Evolutionary conservation across 2,329 filamentous ascomycete species (phyloP).

Genomic region (Beauveria sp.): DNA sequence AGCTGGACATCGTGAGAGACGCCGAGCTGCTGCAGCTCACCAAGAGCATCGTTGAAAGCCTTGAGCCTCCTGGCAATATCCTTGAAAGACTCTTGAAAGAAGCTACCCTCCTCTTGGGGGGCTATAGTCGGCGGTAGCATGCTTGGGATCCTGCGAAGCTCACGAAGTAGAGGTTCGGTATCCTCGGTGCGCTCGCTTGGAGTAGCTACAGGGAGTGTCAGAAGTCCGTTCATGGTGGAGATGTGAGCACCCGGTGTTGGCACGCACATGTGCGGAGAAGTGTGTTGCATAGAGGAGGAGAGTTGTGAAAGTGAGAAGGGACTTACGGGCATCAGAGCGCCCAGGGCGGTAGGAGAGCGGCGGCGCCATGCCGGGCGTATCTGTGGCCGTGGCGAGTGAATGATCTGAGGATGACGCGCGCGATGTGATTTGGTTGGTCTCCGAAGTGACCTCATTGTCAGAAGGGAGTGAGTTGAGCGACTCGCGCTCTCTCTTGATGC

Average conservation of each 20-base stretch:
- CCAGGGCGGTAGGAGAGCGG: slow-evolving; percentile 18
- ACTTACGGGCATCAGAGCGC: slow-evolving; percentile 34
- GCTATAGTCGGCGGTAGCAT: slow-evolving; percentile 16
- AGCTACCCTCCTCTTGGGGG: slow-evolving; percentile 28
- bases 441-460: slow-evolving; percentile 1
- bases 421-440: background rate
- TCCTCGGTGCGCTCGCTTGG: slow-evolving; percentile 28
- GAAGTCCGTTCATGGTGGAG: background rate
- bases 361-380: background rate
- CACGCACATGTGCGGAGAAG: background rate
- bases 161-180: slow-evolving; percentile 30
- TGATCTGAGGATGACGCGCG: background rate
- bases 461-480: slow-evolving; percentile 8
- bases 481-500: slow-evolving; percentile 10
- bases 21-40: slow-evolving; percentile 62
- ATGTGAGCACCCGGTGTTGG: background rate
- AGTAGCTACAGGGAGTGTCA: slow-evolving; percentile 21
- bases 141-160: slow-evolving; percentile 26
- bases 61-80: slow-evolving; percentile 58
- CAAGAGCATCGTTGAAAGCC: slow-evolving; percentile 57
- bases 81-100: slow-evolving; percentile 36
- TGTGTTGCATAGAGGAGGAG: background rate
- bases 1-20: slow-evolving; percentile 64
- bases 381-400: slow-evolving; percentile 7
- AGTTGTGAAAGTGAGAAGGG: background rate